Conservation (phyloP, 2,329 filamentous ascomycete genomes). For the Ophiocordyceps camponoti-leonardi region DNA sequence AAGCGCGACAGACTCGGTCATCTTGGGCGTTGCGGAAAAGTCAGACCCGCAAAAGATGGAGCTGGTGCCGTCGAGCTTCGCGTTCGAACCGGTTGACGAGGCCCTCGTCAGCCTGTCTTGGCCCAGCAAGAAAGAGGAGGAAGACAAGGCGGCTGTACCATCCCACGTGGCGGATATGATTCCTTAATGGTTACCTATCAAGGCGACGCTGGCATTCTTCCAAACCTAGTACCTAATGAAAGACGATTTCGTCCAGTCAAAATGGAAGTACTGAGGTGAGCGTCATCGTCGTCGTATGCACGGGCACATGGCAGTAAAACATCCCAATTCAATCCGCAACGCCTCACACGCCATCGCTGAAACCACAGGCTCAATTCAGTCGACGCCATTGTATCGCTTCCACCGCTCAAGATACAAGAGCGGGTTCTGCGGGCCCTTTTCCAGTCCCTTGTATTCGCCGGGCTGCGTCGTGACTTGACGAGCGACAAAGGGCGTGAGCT, state of each 20-base stretch:
- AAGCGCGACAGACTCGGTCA: conserved; percentile 9
- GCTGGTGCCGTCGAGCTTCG: conserved; percentile 19
- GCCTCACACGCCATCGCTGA: background rate
- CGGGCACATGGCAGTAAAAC: background rate
- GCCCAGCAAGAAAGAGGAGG: conserved; percentile 4
- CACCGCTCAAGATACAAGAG: conserved; percentile 44
- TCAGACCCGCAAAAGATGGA: conserved; percentile 3
- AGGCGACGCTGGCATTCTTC: background rate
- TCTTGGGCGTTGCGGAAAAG: background rate
- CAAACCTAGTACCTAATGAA: background rate
- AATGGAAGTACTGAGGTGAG: background rate
- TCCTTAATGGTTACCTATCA: background rate
- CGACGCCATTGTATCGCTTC: conserved; percentile 50
- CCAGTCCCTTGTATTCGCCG: conserved; percentile 35
- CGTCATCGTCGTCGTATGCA: background rate
- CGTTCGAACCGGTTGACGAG: conserved; percentile 32
- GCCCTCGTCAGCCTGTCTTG: background rate
- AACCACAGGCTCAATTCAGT: conserved; percentile 17
- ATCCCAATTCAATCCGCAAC: background rate
- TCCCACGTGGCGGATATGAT: background rate
- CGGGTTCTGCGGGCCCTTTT: conserved; percentile 41
- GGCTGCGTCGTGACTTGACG: conserved; percentile 33
- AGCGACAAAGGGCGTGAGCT: conserved; percentile 72
- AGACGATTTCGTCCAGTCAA: background rate
- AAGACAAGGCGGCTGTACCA: background rate